These are phyloP conservation scores for Cornus florida DNA, from an alignment of 148 eudicot genomes.

Conservation along the genomic window DNA sequence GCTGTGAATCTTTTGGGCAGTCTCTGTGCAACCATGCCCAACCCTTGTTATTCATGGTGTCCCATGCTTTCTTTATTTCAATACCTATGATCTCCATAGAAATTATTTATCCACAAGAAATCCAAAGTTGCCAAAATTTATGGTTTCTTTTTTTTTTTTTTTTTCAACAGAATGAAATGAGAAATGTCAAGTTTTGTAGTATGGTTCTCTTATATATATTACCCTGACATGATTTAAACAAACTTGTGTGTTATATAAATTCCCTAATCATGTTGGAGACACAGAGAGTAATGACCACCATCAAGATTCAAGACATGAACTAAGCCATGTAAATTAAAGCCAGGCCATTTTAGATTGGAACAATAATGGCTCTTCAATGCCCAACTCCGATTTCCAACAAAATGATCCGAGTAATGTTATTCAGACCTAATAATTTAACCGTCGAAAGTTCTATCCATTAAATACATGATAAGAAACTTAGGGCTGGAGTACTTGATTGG, in stretches of 20 bases:
- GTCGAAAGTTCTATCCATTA: too few species aligned
- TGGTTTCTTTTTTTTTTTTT: too few species aligned
- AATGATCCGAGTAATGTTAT: neutral
- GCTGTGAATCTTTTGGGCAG: constrained; percentile 9
- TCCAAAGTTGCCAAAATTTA: too few species aligned
- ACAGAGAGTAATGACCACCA: neutral
- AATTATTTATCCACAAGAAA: neutral
- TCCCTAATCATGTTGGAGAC: neutral
- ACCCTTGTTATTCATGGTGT: constrained; percentile 8
- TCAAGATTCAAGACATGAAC: neutral
- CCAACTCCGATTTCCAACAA: constrained; percentile 4
- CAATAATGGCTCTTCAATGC: neutral
- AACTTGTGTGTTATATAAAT: too few species aligned
- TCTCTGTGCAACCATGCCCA: constrained; percentile 13
- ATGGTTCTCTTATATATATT: too few species aligned
- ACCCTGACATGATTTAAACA: too few species aligned
- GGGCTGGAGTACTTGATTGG: too few species aligned
- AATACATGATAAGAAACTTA: too few species aligned
- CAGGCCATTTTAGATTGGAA: neutral
- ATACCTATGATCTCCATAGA: neutral
- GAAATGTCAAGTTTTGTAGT: too few species aligned
- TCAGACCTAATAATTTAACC: too few species aligned
- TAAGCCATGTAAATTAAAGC: neutral
- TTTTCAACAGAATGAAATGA: too few species aligned
- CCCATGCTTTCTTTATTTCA: constrained; percentile 13